phyloP scores from a whole-genome alignment of 176 grass and related monocot species.

The Oryza australiensis region DNA sequence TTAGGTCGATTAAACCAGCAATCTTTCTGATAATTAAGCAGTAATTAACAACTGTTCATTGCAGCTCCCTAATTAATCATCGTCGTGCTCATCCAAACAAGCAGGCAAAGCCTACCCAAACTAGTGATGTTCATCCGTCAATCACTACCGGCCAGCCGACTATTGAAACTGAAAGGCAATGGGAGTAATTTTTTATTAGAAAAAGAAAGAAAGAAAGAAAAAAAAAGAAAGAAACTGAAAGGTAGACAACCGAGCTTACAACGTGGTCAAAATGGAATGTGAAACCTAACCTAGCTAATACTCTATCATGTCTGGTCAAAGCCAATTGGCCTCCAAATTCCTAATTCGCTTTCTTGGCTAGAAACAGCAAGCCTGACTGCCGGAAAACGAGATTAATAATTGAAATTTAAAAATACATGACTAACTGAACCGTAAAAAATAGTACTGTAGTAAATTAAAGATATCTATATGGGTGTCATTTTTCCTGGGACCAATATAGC shows the following conservation, averaged over 20 bases:
- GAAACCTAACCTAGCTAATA: constrained; percentile 19
- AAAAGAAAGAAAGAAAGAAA: too few species aligned
- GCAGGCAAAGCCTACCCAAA: not conserved
- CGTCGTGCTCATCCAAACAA: not conserved
- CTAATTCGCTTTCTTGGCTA: too few species aligned
- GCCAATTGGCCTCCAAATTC: not conserved
- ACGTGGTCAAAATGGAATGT: constrained; percentile 34
- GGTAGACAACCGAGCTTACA: not conserved
- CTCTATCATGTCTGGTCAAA: not conserved
- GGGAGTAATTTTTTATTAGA: too few species aligned
- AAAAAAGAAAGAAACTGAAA: too few species aligned
- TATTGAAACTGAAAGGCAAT: too few species aligned
- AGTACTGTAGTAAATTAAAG: not conserved
- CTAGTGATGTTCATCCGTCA: not conserved
- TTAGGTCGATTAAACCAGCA: too few species aligned
- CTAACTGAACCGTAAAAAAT: not conserved
- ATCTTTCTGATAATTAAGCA: not conserved
- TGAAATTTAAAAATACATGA: not conserved
- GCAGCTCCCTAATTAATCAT: not conserved
- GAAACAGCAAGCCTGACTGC: not conserved
- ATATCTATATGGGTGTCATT: not conserved
- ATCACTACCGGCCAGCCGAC: not conserved
- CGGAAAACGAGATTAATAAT: not conserved
- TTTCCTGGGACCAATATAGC: not conserved
- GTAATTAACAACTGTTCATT: not conserved